Evolutionary conservation across 805 yeast genomes (phyloP).

Genomic region (Kazachstania martiniae): DNA sequence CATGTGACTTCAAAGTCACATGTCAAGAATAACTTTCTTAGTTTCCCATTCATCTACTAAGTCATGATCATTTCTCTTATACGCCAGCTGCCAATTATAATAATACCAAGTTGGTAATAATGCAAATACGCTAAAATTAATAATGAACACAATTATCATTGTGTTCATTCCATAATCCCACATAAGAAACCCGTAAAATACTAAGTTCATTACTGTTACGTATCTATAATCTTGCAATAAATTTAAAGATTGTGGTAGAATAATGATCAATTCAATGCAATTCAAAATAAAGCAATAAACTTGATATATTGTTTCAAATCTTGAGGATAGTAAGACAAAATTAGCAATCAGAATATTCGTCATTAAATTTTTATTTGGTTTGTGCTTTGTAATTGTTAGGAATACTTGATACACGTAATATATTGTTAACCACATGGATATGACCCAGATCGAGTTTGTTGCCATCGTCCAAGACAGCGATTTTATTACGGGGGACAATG

Average conservation of each 20-base stretch:
- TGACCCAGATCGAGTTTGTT: conserved; percentile 91
- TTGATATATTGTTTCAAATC: conserved; percentile 58
- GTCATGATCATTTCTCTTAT: too few relatives aligned
- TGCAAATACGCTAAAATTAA: too few relatives aligned
- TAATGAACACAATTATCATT: too few relatives aligned
- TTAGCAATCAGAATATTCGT: conserved; percentile 78
- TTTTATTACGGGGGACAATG: conserved; percentile 81
- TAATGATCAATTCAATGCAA: conserved; percentile 24
- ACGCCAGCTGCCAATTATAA: too few relatives aligned
- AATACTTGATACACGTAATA: conserved; percentile 38
- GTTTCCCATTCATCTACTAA: too few relatives aligned
- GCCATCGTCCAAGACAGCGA: conserved; percentile 83
- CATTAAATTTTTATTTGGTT: conserved; percentile 44
- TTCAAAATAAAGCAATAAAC: conserved; percentile 76
- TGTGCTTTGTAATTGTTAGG: conserved; percentile 5
- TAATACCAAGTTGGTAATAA: too few relatives aligned
- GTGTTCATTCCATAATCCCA: too few relatives aligned
- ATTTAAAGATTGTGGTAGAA: conserved; percentile 20
- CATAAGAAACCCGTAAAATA: too few relatives aligned
- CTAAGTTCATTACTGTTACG: too few relatives aligned
- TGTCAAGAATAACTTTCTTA: too few relatives aligned
- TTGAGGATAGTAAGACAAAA: conserved; percentile 83
- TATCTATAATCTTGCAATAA: too few relatives aligned
- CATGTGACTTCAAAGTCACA: too few relatives aligned
- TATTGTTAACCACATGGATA: conserved; percentile 68